Conservation (phyloP, 805 yeast species). For the Saccharomyces paradoxus region DNA sequence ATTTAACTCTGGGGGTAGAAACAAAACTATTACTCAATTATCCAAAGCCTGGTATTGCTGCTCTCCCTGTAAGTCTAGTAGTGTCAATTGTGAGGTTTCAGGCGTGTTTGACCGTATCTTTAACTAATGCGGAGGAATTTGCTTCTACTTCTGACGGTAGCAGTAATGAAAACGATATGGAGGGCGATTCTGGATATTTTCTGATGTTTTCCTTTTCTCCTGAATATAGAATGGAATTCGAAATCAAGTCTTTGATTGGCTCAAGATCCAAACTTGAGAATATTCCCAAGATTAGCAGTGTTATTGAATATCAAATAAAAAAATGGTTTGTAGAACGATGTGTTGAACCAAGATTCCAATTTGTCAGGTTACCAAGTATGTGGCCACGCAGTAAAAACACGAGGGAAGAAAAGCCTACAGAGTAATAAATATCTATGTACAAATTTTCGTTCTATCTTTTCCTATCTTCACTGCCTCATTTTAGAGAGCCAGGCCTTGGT, state of each 20-base stretch:
- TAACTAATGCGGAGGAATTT: conserved; percentile 36
- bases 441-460: neutral
- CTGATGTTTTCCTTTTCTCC: conserved; percentile 86
- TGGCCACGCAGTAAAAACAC: conserved; percentile 71
- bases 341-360: conserved; percentile 88
- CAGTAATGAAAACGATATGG: conserved; percentile 11
- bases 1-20: conserved; percentile 77
- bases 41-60: conserved; percentile 78
- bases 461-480: neutral
- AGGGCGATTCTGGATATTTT: conserved; percentile 46
- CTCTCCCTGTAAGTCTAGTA: conserved; percentile 72
- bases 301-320: conserved; percentile 73
- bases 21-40: conserved; percentile 71
- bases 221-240: conserved; percentile 82
- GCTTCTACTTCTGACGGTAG: conserved; percentile 4
- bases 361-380: conserved; percentile 72
- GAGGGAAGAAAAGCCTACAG: conserved; percentile 32
- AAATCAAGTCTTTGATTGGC: conserved; percentile 83
- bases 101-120: conserved; percentile 76
- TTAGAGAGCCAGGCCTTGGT: neutral
- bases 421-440: neutral
- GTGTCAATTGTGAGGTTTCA: conserved; percentile 88
- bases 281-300: conserved; percentile 80
- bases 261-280: conserved; percentile 87
- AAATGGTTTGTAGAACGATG: conserved; percentile 90